Base-by-base conservation (phyloP, 78 protist species). In the Speleostelium caveatum region DNA sequence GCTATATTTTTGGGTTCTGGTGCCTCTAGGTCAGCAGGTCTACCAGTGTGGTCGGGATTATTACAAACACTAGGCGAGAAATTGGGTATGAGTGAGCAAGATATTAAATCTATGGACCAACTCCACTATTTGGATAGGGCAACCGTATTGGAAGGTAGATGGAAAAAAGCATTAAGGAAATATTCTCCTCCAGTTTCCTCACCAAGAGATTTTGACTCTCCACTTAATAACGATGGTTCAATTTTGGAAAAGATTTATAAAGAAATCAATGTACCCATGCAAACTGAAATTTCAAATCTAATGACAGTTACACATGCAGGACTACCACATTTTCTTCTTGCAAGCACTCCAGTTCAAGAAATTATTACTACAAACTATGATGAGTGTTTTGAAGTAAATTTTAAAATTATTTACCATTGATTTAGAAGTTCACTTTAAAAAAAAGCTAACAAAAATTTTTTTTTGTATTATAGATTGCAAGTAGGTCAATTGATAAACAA, bases 361-460 rank as follows among this genome's bases (percentile, higher is more conserved):
- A 41, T 75, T n/a, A 85, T 94, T 12, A 94, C 96, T 16, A 94
- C 96, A 24, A 94, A 94, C 59, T 94, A 94, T 86, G 93, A 94
- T 76, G 33, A 49, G 33, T 74, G 90, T 49, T 93, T 92, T 56
- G 96, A n/a, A n/a, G n/a, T n/a, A n/a, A n/a, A n/a, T n/a, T n/a
- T n/a, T n/a, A n/a, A n/a, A n/a, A n/a, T n/a, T n/a, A n/a, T n/a
- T n/a, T n/a, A n/a, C n/a, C n/a, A n/a, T n/a, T n/a, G n/a, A n/a
- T n/a, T n/a, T n/a, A n/a, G n/a, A n/a, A n/a, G n/a, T n/a, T n/a
- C n/a, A n/a, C n/a, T n/a, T n/a, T n/a, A n/a, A n/a, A n/a, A n/a
- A n/a, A n/a, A n/a, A n/a, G n/a, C n/a, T n/a, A n/a, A n/a, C n/a
- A n/a, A n/a, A n/a, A n/a, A n/a, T n/a, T n/a, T n/a, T n/a, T n/a